Base-by-base conservation (phyloP, 768 basidiomycete species). In the Lactarius psammicola region DNA sequence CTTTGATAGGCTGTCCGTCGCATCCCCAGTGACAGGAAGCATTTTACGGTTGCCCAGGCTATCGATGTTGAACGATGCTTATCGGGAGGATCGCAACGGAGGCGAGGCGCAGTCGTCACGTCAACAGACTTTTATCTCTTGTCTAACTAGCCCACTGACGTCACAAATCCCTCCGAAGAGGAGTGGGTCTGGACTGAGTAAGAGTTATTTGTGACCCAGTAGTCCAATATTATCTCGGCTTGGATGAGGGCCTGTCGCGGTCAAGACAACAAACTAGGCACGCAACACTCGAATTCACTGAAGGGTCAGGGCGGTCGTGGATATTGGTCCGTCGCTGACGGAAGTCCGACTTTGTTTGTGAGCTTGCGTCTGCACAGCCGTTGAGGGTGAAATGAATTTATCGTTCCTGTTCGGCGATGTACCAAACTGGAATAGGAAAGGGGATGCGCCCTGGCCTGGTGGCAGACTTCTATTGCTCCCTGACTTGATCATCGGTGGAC, bases 401-500 rank as follows among this genome's bases (percentile, higher is more conserved):
- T 53, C 46, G 38, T 65, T 33, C 59, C 59, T 55, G 40, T 17
- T 15, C 33, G 34, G 59, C 33, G 34, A 38, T 13, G 30, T 54
- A 34, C 63, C 23, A n/a, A 15, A 51, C 49, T 51, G 49, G 26
- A 36, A 59, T 11, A 64, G 20, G 51, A 58, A 26, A 23, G 42
- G 23, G 11, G 31, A 59, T 63, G 57, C 34, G 56, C 56, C 56
- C 23, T 30, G 8, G 61, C 4, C 26, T 4, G n/a, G 18, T 36
- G 57, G 57, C 33, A 28, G 23, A 26, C 10, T 60, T 53, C 34
- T 56, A 65, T 55, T 55, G 40, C 53, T 30, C 53, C 64, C 20
- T 40, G 23, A 7, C 53, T n/a, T 65, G 64, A 61, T 61, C 54
- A 61, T 56, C 64, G 34, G 54, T 26, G 23, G 36, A 49, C 46